Evolutionary conservation across 148 eudicot species (phyloP).

Genomic region (Rheum nobile): DNA sequence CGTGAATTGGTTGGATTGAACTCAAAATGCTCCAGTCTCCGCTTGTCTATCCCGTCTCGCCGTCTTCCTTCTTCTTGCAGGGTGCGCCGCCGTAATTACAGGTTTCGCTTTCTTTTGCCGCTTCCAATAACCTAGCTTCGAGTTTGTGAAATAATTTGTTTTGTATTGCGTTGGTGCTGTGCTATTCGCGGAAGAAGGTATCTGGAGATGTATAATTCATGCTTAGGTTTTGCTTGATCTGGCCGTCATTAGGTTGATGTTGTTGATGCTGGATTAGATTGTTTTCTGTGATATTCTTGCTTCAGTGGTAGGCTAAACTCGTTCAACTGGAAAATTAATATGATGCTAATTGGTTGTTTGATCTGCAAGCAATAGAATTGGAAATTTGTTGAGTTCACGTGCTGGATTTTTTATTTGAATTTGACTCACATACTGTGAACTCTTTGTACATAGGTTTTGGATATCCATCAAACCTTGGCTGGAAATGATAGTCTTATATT

Average conservation of each 20-base stretch:
- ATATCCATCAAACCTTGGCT: neutral
- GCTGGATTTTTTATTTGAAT: neutral
- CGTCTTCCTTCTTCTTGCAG: slow-evolving; percentile 30
- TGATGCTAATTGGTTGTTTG: neutral
- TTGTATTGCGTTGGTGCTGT: neutral
- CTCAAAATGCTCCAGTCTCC: slow-evolving; percentile 12
- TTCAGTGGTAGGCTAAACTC: neutral
- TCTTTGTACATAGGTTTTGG: neutral
- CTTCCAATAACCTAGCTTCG: neutral
- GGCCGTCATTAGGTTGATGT: neutral
- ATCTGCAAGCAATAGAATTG: neutral
- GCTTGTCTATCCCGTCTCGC: slow-evolving; percentile 20
- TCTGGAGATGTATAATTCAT: neutral
- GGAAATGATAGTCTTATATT: neutral
- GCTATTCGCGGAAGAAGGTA: neutral
- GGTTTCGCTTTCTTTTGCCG: slow-evolving; percentile 18
- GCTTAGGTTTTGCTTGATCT: neutral
- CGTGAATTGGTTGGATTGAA: slow-evolving; percentile 22
- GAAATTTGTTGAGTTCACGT: neutral
- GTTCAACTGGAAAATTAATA: neutral
- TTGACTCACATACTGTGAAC: neutral
- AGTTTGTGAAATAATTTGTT: neutral
- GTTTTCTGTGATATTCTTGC: neutral
- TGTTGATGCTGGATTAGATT: neutral
- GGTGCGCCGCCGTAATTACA: slow-evolving; percentile 42